phyloP scores from a whole-genome alignment of 768 basidiomycete species.

The Mycena floridula region DNA sequence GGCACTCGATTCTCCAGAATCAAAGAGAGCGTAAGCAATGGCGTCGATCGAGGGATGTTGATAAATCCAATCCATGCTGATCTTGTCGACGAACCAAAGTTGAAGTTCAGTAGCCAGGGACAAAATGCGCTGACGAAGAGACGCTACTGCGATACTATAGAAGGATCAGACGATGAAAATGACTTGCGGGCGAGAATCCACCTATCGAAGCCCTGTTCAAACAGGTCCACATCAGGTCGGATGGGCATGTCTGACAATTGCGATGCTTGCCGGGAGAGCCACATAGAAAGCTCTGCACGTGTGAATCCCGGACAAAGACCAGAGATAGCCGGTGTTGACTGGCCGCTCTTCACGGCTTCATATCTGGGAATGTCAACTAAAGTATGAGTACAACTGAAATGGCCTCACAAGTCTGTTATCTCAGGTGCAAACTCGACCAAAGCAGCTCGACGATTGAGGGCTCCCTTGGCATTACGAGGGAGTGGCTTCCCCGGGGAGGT shows the following conservation, averaged over 20 bases:
- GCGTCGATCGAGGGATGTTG: neutral
- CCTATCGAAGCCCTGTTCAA: conserved; percentile 27
- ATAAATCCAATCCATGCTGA: conserved; percentile 1
- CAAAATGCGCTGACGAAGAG: neutral
- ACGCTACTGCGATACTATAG: neutral
- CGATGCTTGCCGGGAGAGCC: neutral
- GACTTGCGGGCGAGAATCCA: conserved; percentile 2
- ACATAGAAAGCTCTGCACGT: neutral
- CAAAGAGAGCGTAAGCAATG: neutral
- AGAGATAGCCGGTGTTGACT: neutral
- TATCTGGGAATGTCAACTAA: neutral
- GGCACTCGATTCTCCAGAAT: conserved; percentile 12
- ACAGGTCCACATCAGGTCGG: conserved; percentile 17
- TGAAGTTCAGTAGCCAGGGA: neutral
- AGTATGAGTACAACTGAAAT: conserved; percentile 7
- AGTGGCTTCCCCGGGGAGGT: conserved; percentile 8
- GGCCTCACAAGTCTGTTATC: neutral
- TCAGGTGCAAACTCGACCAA: neutral
- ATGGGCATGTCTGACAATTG: conserved; percentile 3
- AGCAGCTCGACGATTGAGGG: neutral
- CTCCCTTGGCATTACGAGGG: neutral
- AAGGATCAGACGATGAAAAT: neutral
- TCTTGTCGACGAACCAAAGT: neutral
- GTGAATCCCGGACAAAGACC: neutral
- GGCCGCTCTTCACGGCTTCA: neutral